Percentiles rank a stretch among this genome's conserved stretches.
Evolutionary conservation across 495 filamentous ascomycete species (phyloP).

Genomic region (Cairneyella variabilis): DNA sequence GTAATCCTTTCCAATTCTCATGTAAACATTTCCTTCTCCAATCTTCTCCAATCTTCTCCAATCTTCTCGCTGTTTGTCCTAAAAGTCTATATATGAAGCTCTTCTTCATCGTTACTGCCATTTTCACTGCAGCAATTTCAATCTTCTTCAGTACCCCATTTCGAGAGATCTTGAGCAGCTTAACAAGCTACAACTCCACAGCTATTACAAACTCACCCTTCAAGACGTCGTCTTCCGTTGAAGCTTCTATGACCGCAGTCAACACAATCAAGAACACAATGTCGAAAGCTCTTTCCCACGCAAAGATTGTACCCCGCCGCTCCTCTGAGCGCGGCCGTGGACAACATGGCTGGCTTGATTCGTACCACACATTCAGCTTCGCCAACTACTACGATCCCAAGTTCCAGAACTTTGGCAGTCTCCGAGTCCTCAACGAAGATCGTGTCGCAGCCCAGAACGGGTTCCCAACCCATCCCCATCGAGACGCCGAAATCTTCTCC

Average conservation of each 20-base stretch:
- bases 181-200: constrained; percentile 14
- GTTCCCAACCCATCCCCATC: constrained; percentile 77
- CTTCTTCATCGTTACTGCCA: constrained; percentile 20
- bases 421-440: constrained; percentile 83
- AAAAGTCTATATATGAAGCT: constrained; percentile 28
- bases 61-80: constrained; percentile 10
- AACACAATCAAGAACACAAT: constrained; percentile 35
- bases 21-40: constrained; percentile 19
- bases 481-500: constrained; percentile 79
- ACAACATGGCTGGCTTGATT: constrained; percentile 81
- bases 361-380: constrained; percentile 80
- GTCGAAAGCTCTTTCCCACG: constrained; percentile 55
- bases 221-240: constrained; percentile 1
- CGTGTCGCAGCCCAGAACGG: constrained; percentile 63
- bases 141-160: constrained; percentile 27
- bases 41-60: constrained; percentile 21
- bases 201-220: constrained; percentile 1
- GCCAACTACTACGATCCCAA: constrained; percentile 66
- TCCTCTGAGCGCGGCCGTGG: constrained; percentile 64
- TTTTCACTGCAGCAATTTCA: constrained; percentile 27
- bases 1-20: constrained; percentile 21
- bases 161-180: constrained; percentile 19
- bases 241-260: constrained; percentile 16
- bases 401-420: constrained; percentile 60
- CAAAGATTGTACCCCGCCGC: constrained; percentile 58